Evolutionary conservation across 305 asterid genomes (phyloP).

Genomic region (Vinca major): DNA sequence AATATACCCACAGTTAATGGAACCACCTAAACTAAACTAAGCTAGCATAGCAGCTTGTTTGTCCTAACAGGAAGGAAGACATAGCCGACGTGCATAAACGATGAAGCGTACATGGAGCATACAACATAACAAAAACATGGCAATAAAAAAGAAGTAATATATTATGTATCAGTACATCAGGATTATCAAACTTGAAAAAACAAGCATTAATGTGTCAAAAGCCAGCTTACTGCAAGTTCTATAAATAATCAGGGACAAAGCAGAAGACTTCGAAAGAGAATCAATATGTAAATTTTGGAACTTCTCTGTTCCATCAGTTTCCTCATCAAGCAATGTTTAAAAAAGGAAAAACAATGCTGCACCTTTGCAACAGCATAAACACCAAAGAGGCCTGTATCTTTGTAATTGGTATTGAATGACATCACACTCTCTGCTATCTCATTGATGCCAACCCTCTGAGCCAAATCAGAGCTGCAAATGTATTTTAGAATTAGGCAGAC

Average conservation of each 20-base stretch:
- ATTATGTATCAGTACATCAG: neutral
- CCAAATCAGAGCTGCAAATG: conserved; percentile 64
- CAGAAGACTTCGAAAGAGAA: neutral
- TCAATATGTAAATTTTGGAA: neutral
- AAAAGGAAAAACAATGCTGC: neutral
- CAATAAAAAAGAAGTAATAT: neutral
- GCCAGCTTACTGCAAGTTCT: neutral
- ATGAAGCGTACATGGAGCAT: neutral
- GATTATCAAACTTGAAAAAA: neutral
- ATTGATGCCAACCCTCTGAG: conserved; percentile 69
- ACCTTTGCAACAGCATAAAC: conserved; percentile 97
- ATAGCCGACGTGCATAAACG: neutral
- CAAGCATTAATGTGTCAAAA: neutral
- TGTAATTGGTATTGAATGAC: conserved; percentile 94
- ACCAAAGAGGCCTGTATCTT: conserved; percentile 94
- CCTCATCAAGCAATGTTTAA: neutral
- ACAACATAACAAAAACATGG: neutral
- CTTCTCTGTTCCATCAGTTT: neutral
- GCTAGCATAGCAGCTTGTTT: neutral
- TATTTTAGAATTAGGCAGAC: conserved; percentile 20
- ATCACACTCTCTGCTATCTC: conserved; percentile 91
- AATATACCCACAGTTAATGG: neutral
- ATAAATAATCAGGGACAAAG: neutral
- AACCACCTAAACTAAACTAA: neutral
- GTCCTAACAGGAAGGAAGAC: neutral